phyloP scores from a whole-genome alignment of 805 yeast genomes.

The Helenozyma baotianmanensis region DNA sequence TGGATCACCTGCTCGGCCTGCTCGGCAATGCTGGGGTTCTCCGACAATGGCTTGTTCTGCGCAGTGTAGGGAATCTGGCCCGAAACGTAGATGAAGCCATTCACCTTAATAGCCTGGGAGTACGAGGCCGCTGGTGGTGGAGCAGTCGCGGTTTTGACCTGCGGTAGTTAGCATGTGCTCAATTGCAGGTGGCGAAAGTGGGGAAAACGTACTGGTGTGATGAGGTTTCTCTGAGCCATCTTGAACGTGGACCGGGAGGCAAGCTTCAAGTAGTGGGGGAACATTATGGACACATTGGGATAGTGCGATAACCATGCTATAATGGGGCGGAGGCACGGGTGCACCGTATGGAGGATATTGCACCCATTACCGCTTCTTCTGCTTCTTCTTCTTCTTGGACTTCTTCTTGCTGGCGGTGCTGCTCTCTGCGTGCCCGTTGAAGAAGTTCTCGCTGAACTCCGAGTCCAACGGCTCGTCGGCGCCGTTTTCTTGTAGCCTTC shows the following conservation, averaged over 20 bases:
- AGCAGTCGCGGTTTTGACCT: conserved; percentile 68
- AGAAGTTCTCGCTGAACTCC: conserved; percentile 28
- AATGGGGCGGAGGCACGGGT: background rate
- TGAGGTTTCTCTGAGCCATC: conserved; percentile 17
- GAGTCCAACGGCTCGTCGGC: conserved; percentile 15
- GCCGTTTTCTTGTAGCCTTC: conserved; percentile 2
- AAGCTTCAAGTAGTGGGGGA: background rate
- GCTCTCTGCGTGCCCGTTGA: conserved; percentile 24
- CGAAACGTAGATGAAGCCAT: conserved; percentile 81
- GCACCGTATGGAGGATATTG: background rate
- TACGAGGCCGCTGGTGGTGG: conserved; percentile 98
- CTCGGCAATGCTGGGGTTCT: conserved; percentile 58
- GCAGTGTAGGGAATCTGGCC: conserved; percentile 94
- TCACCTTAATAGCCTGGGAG: conserved; percentile 92
- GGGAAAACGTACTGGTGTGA: conserved; percentile 15
- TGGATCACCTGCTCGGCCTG: conserved; percentile 72
- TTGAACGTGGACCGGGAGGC: conserved; percentile 9
- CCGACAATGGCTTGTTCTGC: conserved; percentile 74
- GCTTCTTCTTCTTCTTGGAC: conserved; percentile 21
- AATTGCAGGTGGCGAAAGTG: background rate
- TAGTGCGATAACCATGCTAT: no score
- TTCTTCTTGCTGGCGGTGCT: conserved; percentile 5
- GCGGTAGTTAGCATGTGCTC: conserved; percentile 10
- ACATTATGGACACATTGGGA: no score
- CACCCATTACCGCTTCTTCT: conserved; percentile 25